Conservation (phyloP, 768 basidiomycete genomes). For the Suillus subalutaceus region DNA sequence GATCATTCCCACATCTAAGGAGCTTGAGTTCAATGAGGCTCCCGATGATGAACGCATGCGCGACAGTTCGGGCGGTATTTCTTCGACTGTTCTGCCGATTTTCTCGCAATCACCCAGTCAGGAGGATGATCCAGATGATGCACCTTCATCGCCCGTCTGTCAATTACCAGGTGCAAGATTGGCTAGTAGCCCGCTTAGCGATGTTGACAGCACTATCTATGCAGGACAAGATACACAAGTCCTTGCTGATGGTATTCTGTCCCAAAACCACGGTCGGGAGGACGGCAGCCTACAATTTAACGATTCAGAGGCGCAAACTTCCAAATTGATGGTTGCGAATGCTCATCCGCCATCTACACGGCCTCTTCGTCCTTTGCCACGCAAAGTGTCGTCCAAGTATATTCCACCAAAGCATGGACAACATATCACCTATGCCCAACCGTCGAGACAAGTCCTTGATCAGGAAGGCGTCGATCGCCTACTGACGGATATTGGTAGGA, state of each 20-base stretch:
- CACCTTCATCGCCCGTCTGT: not conserved
- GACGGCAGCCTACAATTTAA: not conserved
- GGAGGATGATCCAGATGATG: not conserved
- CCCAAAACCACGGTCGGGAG: not conserved
- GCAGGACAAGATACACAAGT: not conserved
- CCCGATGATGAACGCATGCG: not conserved
- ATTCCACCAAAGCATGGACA: not conserved
- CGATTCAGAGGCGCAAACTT: not conserved
- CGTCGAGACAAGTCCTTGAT: not conserved
- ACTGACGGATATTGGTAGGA: conserved; percentile 21
- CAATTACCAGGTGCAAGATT: not conserved
- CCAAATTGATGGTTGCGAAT: not conserved
- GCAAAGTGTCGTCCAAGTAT: conserved; percentile 13
- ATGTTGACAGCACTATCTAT: not conserved
- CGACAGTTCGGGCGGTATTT: not conserved
- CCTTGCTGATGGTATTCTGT: not conserved
- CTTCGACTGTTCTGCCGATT: not conserved
- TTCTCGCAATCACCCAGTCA: not conserved
- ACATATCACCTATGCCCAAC: not conserved
- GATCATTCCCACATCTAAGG: not conserved
- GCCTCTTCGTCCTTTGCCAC: conserved; percentile 26
- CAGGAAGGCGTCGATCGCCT: conserved; percentile 21
- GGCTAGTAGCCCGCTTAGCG: not conserved
- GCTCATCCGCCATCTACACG: not conserved
- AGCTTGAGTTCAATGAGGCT: not conserved